These are phyloP conservation scores for Saksenaea oblongispora DNA, from an alignment of 371 early-diverging fungal genomes.

Conservation along the genomic window DNA sequence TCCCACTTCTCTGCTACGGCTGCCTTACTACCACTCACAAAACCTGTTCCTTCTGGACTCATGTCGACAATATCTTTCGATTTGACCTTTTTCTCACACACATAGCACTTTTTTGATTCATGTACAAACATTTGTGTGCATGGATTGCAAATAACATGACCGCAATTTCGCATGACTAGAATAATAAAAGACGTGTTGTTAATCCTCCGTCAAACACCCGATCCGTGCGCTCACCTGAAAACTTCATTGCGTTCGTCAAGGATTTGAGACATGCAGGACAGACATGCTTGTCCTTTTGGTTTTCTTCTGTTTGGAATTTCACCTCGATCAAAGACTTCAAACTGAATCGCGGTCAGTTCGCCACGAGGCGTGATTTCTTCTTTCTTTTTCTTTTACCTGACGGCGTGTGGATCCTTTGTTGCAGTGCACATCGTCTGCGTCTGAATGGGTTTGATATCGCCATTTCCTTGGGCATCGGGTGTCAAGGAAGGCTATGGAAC, in stretches of 20 bases:
- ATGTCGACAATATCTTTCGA: constrained; percentile 76
- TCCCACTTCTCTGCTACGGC: constrained; percentile 74
- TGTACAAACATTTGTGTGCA: constrained; percentile 83
- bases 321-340: constrained; percentile 78
- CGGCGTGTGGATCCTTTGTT: constrained; percentile 64
- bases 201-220: neutral
- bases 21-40: constrained; percentile 76
- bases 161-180: constrained; percentile 77
- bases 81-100: constrained; percentile 75
- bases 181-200: no score
- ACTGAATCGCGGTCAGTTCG: no score
- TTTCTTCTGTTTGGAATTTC: constrained; percentile 60
- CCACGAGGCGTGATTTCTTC: no score
- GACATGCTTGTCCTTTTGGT: constrained; percentile 38
- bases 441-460: constrained; percentile 52
- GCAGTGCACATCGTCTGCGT: constrained; percentile 72
- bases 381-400: constrained; percentile 49
- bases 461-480: constrained; percentile 64
- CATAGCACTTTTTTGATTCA: constrained; percentile 73
- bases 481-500: constrained; percentile 71
- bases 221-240: constrained; percentile 54
- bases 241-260: constrained; percentile 73
- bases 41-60: constrained; percentile 88
- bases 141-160: constrained; percentile 83
- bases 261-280: constrained; percentile 88